These are phyloP conservation scores for Choricystis sp. DNA, from an alignment of 139 green algal species.

Conservation along the genomic window DNA sequence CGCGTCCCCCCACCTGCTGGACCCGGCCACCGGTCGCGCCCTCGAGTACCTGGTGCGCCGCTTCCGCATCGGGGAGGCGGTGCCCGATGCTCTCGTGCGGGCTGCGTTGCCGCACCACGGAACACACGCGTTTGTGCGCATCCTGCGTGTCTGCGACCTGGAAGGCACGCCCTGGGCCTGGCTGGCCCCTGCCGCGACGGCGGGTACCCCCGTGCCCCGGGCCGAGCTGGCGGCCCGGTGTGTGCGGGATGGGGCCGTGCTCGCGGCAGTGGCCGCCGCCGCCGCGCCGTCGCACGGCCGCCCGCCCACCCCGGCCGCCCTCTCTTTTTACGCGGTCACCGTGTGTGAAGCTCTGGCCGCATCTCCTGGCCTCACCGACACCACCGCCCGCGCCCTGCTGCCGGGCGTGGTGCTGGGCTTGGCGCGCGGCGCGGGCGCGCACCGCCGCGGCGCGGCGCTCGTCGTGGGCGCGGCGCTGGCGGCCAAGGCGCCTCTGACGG, in stretches of 20 bases:
- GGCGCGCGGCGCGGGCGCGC: slow-evolving; percentile 9
- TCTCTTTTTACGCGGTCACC: slow-evolving; percentile 55
- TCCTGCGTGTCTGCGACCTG: slow-evolving; percentile 42
- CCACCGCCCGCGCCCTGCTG: slow-evolving; percentile 27
- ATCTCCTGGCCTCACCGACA: background rate
- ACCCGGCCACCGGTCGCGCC: slow-evolving; percentile 40
- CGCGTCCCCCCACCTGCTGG: slow-evolving; percentile 60
- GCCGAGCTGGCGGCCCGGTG: slow-evolving; percentile 45
- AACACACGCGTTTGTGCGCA: slow-evolving; percentile 77
- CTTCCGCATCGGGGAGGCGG: slow-evolving; percentile 60
- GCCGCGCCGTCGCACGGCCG: slow-evolving; percentile 1
- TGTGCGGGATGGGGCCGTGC: slow-evolving; percentile 30
- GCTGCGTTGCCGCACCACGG: slow-evolving; percentile 68
- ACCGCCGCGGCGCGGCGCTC: slow-evolving; percentile 47
- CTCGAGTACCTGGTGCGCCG: slow-evolving; percentile 76
- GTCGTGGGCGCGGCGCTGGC: slow-evolving; percentile 61
- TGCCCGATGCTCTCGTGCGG: slow-evolving; percentile 25
- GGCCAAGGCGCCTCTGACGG: slow-evolving; percentile 22
- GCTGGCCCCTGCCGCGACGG: slow-evolving; percentile 42
- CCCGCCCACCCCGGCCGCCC: slow-evolving; percentile 12
- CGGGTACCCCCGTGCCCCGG: slow-evolving; percentile 42
- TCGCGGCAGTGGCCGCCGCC: slow-evolving; percentile 22
- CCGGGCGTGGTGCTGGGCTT: slow-evolving; percentile 49
- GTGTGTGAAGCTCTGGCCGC: slow-evolving; percentile 38
- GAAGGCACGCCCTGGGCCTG: slow-evolving; percentile 35